phyloP scores from a whole-genome alignment of 2,329 filamentous ascomycete species.

The Penicillium sp. region DNA sequence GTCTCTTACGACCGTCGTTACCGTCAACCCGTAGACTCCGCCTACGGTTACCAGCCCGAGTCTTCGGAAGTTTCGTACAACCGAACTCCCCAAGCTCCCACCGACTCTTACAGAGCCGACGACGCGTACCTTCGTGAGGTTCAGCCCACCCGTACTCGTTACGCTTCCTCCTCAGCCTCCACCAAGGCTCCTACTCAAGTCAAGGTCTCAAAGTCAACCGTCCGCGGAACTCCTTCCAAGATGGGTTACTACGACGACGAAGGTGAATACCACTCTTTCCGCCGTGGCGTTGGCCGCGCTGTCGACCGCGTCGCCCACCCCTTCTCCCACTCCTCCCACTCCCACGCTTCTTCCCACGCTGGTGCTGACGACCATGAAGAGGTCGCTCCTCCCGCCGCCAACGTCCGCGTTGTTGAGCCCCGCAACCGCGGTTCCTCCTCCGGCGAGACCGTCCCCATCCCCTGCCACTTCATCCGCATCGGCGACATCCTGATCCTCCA shows the following conservation, averaged over 20 bases:
- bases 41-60: slow-evolving; percentile 24
- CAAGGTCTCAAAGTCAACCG: slow-evolving; percentile 52
- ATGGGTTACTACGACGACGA: slow-evolving; percentile 83
- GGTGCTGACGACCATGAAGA: slow-evolving; percentile 49
- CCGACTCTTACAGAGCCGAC: slow-evolving; percentile 39
- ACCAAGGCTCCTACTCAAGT: slow-evolving; percentile 39
- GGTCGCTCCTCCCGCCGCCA: slow-evolving; percentile 48
- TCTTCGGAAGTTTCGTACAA: slow-evolving; percentile 34
- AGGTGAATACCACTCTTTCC: slow-evolving; percentile 73
- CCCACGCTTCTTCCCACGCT: slow-evolving; percentile 59
- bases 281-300: slow-evolving; percentile 68
- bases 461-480: slow-evolving; percentile 99
- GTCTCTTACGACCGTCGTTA: slow-evolving; percentile 42
- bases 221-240: slow-evolving; percentile 56
- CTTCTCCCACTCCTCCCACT: slow-evolving; percentile 49
- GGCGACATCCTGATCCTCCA: slow-evolving; percentile 98
- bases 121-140: slow-evolving; percentile 32
- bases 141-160: slow-evolving; percentile 33
- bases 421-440: slow-evolving; percentile 45
- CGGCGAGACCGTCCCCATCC: slow-evolving; percentile 92
- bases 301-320: slow-evolving; percentile 67
- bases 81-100: slow-evolving; percentile 26
- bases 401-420: slow-evolving; percentile 54
- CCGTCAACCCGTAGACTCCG: slow-evolving; percentile 25
- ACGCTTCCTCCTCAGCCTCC: slow-evolving; percentile 33